phyloP scores from a whole-genome alignment of 2,329 filamentous ascomycete species.

The Dothideomycetidae sp. region DNA sequence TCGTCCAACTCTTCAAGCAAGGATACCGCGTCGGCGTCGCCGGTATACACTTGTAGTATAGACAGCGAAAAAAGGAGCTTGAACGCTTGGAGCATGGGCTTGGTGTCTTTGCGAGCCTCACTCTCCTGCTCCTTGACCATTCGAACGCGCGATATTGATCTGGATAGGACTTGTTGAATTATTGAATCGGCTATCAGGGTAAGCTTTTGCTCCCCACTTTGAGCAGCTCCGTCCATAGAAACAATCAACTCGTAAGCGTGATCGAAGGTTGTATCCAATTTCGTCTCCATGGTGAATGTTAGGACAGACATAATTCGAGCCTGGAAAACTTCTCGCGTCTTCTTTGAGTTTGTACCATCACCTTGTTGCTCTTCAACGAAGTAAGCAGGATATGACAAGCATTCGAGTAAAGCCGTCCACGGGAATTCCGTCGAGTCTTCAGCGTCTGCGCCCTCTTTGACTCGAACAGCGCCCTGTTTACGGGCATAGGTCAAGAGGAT shows the following conservation, averaged over 20 bases:
- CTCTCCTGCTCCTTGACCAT: slow-evolving; percentile 17
- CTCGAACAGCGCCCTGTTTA: slow-evolving; percentile 18
- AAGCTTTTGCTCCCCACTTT: slow-evolving; percentile 1
- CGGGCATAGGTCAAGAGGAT: slow-evolving; percentile 38
- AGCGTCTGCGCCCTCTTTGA: slow-evolving; percentile 16
- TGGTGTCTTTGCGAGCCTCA: slow-evolving; percentile 16
- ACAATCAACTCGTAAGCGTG: slow-evolving; percentile 2
- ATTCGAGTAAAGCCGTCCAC: slow-evolving; percentile 16
- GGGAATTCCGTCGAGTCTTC: not conserved
- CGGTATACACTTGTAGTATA: slow-evolving; percentile 78
- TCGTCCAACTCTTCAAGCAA: slow-evolving; percentile 69
- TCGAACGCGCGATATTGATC: not conserved
- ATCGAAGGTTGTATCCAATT: slow-evolving; percentile 4
- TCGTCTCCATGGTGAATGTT: slow-evolving; percentile 23
- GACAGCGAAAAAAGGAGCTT: slow-evolving; percentile 72
- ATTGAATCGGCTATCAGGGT: slow-evolving; percentile 1
- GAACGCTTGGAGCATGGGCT: slow-evolving; percentile 46
- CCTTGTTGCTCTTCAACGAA: slow-evolving; percentile 18
- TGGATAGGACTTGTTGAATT: slow-evolving; percentile 1
- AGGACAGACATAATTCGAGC: slow-evolving; percentile 42
- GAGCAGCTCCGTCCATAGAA: not conserved
- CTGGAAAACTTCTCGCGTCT: slow-evolving; percentile 38
- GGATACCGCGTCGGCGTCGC: slow-evolving; percentile 70
- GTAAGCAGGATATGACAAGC: slow-evolving; percentile 25
- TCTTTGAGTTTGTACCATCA: slow-evolving; percentile 26